Evolutionary conservation across 163 green algal genomes (phyloP), one percentile per base, ranked within the genome.

Genomic region (Scenedesmus sp.): DNA sequence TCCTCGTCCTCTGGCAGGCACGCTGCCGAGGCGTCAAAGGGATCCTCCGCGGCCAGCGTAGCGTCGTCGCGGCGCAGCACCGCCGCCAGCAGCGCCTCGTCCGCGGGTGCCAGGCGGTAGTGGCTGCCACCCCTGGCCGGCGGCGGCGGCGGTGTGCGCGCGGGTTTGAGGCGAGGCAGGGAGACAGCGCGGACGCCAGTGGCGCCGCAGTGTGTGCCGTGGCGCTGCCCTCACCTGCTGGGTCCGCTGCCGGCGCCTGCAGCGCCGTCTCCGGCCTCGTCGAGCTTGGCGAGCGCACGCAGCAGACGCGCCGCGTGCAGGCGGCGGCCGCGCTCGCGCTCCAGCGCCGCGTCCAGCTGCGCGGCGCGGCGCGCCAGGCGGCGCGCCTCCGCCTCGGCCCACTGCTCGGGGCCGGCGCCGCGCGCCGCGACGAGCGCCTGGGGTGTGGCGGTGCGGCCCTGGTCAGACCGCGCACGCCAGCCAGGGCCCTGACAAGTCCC

Each of bases 241-340:
- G 62, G 20, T 17, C 51, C 67, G 50, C 42, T 53, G 22, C 51
- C 4, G 60, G 62, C 62, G 33, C 3, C 62, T 39, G 62, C 34
- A 51, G 39, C 20, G 33, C n/a, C 13, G 22, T 36, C 24, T 53
- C 34, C 4, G 42, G n/a, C 26, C 26, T 60, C 70, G 24, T 79
- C 71, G 58, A 79, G 58, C 44, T 45, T 63, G 2, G 26, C 42
- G 20, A 79, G 45, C 11, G 58, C 71, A 6, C 71, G 42, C 26
- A 51, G 45, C 71, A 79, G 71, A 18, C 44, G 34, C 26, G 57
- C 71, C 33, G 58, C 71, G 58, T 79, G 71, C 45, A 63, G 20
- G 9, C 71, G 31, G 26, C 50, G 47, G 42, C 63, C 42, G 28
- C 71, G 58, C 58, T 79, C 57, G 3, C 24, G 51, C 15, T 57